Evolutionary conservation across 139 green algal genomes (phyloP).

Genomic region (Coelastrella sp.): DNA sequence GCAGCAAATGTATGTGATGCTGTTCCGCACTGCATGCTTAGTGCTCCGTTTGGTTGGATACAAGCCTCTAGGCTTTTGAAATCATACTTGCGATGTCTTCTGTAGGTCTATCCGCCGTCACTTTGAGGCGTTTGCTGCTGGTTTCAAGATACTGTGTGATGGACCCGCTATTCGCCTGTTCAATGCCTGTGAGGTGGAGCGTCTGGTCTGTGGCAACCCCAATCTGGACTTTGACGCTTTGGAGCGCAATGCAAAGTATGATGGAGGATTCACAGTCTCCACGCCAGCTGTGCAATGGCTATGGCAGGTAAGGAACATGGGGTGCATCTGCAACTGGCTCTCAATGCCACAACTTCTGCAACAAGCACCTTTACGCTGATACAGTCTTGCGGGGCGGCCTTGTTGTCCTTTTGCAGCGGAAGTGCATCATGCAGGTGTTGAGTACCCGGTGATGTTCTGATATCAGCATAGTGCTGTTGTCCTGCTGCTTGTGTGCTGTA

Average conservation of each 20-base stretch:
- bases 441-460: not conserved
- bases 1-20: not conserved
- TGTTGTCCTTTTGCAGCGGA: no score
- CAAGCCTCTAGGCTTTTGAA: no score
- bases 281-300: slow-evolving; percentile 79
- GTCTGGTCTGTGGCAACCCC: slow-evolving; percentile 87
- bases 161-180: slow-evolving; percentile 92
- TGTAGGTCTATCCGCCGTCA: slow-evolving; percentile 63
- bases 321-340: no score
- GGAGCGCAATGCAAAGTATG: slow-evolving; percentile 84
- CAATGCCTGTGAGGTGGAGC: slow-evolving; percentile 77
- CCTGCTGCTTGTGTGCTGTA: no score
- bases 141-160: slow-evolving; percentile 89
- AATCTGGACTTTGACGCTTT: slow-evolving; percentile 92
- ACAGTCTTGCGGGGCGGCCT: no score
- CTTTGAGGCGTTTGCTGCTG: slow-evolving; percentile 88
- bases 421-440: not conserved
- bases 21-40: not conserved
- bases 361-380: no score
- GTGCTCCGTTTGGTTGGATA: no score
- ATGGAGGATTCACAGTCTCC: slow-evolving; percentile 81
- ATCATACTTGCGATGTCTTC: no score
- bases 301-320: slow-evolving; percentile 78
- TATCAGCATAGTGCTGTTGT: no score
- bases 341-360: no score